A percentile compares a stretch with the other conserved stretches of the same genome.
Evolutionary conservation across 345 rosid species (phyloP).

Genomic region (Salix purpurea): DNA sequence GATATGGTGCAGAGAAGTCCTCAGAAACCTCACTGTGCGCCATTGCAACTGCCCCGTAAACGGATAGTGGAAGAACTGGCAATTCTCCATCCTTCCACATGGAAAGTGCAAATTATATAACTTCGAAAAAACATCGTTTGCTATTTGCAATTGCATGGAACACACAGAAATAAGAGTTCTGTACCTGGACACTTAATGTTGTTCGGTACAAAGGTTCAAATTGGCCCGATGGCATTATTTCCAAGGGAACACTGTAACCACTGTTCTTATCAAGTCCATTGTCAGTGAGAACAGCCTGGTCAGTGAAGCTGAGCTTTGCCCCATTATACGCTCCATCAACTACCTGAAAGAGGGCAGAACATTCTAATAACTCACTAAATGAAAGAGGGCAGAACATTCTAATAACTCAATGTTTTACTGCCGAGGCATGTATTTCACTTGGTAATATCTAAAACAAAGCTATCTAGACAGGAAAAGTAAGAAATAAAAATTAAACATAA

Average conservation of each 20-base stretch:
- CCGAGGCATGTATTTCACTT: neutral
- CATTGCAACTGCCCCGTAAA: constrained; percentile 91
- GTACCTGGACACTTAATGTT: constrained; percentile 67
- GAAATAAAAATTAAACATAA: neutral
- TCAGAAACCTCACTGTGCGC: constrained; percentile 80
- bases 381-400: constrained; percentile 2
- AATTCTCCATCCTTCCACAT: constrained; percentile 72
- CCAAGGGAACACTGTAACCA: constrained; percentile 69
- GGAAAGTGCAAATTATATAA: neutral
- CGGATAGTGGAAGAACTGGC: constrained; percentile 83
- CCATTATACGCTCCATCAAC: constrained; percentile 78
- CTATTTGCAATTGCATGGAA: neutral
- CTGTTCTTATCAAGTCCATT: constrained; percentile 43
- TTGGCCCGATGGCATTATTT: constrained; percentile 85
- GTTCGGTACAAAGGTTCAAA: constrained; percentile 92
- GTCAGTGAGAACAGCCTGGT: constrained; percentile 74
- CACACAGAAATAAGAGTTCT: neutral
- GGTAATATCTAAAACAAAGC: neutral
- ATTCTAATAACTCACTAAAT: constrained; percentile 37
- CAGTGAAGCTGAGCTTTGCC: constrained; percentile 46
- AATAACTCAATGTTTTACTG: constrained; percentile 2
- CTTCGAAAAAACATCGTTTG: neutral
- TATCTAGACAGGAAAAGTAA: neutral
- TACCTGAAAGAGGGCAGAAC: constrained; percentile 37
- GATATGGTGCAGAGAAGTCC: constrained; percentile 85